Evolutionary conservation across 2,329 filamentous ascomycete species (phyloP).

Genomic region (Diplodia seriata): DNA sequence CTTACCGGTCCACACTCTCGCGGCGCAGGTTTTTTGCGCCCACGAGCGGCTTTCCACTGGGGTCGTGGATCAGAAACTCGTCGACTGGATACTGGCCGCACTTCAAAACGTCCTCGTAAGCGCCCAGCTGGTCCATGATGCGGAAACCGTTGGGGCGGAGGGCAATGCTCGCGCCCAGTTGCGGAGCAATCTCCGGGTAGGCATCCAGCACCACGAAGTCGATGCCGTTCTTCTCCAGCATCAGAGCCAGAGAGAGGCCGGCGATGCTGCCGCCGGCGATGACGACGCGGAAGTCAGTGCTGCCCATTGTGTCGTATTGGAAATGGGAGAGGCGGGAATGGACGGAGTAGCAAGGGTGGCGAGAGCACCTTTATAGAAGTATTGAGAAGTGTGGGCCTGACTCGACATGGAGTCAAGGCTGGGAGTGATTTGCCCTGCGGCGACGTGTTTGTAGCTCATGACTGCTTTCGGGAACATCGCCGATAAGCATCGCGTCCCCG

Average conservation of each 20-base stretch:
- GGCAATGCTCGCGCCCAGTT: conserved; percentile 37
- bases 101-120: conserved; percentile 3
- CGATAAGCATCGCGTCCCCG: no score
- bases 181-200: conserved; percentile 35
- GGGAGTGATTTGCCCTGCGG: no score
- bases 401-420: no score
- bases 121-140: conserved; percentile 41
- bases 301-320: not conserved
- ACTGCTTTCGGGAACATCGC: no score
- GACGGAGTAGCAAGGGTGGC: no score
- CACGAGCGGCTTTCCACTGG: not conserved
- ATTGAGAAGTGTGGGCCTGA: no score
- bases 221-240: conserved; percentile 20
- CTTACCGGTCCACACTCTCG: not conserved
- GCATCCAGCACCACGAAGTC: conserved; percentile 36
- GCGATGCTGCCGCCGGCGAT: conserved; percentile 30
- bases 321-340: no score
- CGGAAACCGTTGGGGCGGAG: conserved; percentile 36
- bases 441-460: no score
- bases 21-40: not conserved
- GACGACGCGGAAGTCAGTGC: conserved; percentile 11
- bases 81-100: conserved; percentile 6
- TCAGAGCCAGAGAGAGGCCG: conserved; percentile 17
- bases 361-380: no score
- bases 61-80: not conserved